Base-by-base conservation (phyloP, 2,329 filamentous ascomycete species). In the Aspergillus alliaceus region DNA sequence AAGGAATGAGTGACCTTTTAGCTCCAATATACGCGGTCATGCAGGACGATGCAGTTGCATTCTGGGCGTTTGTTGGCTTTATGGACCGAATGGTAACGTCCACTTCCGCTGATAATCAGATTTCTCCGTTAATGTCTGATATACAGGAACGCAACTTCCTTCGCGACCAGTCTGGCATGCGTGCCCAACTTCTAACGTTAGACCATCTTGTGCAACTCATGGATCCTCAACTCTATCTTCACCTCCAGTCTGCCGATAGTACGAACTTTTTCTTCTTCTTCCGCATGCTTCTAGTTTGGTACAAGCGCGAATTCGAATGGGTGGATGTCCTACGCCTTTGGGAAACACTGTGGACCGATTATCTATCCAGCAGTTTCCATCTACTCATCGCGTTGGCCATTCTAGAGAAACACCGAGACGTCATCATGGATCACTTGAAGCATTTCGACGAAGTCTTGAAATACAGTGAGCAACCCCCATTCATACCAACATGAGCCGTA, bases 201-300 rank as follows among this genome's bases (percentile, higher is more conserved):
- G 93, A 99, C 70, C 92, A 99, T 63, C 87, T 99, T 1, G 92
- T 98, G 12, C 92, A 96, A 71, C 90, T 99, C 56, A 93, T 99
- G 86, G 95, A 99, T 65, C 95, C 96, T 0, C 90, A 92, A 71
- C 86, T 99, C 7, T 98, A 97, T 75, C 82, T 90, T 2, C 95
- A 99, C 67, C 84, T 99, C 0, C 86, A 96, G 73, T 87, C 85
- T 15, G 90, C 93, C 20, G 96, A 99, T 68, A 96, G 90, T 69
- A 99, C 95, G 24, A 99, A 99, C 74, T 99, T 99, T 76, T 99
- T 99, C 77, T 99, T 99, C 80, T 98, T 99, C 81, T 99, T 98
- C 85, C 90, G 95, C 59, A 98, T 98, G 95, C 82, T 99, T 32
- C 82, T 99, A 1, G 95, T 99, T 9, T 99, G 95, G 95, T 99